Evolutionary conservation across 2,329 filamentous ascomycete genomes (phyloP).

Genomic region (Sporothrix schenckii): DNA sequence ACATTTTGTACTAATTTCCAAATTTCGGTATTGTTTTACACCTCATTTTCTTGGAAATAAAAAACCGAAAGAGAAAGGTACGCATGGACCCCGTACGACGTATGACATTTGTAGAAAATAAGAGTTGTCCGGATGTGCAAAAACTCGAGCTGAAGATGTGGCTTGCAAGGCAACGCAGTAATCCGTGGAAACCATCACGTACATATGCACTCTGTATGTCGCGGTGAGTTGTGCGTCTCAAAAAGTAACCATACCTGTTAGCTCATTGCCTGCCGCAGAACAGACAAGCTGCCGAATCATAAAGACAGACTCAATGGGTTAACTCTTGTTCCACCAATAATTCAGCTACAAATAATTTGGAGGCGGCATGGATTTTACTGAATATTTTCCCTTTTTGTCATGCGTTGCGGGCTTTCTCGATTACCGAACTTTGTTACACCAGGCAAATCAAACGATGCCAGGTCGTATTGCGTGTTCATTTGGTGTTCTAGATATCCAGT

Average conservation of each 20-base stretch:
- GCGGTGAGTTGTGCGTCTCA: not conserved
- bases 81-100: no score
- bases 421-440: no score
- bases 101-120: no score
- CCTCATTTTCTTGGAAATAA: not conserved
- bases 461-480: not conserved
- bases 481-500: not conserved
- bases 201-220: no score
- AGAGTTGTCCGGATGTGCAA: not conserved
- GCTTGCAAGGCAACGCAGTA: constrained; percentile 3
- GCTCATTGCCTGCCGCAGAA: constrained; percentile 13
- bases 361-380: no score
- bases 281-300: not conserved
- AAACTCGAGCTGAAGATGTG: constrained; percentile 1
- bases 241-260: not conserved
- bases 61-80: not conserved
- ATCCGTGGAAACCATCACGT: not conserved
- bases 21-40: not conserved
- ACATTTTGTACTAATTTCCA: not conserved
- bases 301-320: not conserved
- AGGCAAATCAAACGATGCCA: not conserved
- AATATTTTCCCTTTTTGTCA: not conserved
- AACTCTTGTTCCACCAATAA: not conserved
- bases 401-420: not conserved
- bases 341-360: not conserved